These are phyloP conservation scores for Camelina sativa DNA, from an alignment of 345 rosid species.

Conservation along the genomic window DNA sequence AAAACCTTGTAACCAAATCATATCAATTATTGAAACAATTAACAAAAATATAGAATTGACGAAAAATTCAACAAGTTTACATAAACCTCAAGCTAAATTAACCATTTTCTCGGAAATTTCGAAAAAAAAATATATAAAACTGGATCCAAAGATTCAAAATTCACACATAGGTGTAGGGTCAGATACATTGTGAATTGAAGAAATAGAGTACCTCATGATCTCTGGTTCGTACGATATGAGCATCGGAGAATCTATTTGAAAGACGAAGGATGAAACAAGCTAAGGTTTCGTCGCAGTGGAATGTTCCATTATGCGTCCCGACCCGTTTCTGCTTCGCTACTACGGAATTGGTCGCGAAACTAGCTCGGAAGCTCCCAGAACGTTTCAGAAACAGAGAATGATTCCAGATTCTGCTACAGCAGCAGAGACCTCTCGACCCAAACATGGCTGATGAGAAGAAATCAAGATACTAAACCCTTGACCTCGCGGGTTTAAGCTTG, in stretches of 20 bases:
- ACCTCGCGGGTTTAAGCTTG: slow-evolving; percentile 18
- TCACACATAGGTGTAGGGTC: neutral
- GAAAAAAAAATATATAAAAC: neutral
- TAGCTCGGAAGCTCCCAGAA: slow-evolving; percentile 35
- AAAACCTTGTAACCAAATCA: slow-evolving; percentile 54
- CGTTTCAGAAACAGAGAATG: slow-evolving; percentile 34
- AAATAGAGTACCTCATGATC: slow-evolving; percentile 62
- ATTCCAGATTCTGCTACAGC: slow-evolving; percentile 30
- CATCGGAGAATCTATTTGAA: slow-evolving; percentile 65
- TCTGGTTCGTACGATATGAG: slow-evolving; percentile 73
- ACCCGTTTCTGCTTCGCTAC: slow-evolving; percentile 54
- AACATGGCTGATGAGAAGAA: slow-evolving; percentile 20
- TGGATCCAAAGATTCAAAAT: neutral
- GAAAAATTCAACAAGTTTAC: neutral
- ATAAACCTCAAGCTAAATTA: slow-evolving; percentile 1
- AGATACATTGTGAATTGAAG: neutral
- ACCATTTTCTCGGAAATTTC: slow-evolving; percentile 4
- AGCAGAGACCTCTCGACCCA: slow-evolving; percentile 29
- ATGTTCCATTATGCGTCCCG: slow-evolving; percentile 86
- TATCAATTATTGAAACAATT: neutral
- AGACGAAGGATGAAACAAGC: slow-evolving; percentile 95
- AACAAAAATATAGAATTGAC: neutral
- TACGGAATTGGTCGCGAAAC: slow-evolving; percentile 22
- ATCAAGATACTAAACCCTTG: slow-evolving; percentile 39
- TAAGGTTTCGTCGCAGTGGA: slow-evolving; percentile 92